Conservation (phyloP, 2,329 filamentous ascomycete species). For the Graphiopsis chlorocephala region DNA sequence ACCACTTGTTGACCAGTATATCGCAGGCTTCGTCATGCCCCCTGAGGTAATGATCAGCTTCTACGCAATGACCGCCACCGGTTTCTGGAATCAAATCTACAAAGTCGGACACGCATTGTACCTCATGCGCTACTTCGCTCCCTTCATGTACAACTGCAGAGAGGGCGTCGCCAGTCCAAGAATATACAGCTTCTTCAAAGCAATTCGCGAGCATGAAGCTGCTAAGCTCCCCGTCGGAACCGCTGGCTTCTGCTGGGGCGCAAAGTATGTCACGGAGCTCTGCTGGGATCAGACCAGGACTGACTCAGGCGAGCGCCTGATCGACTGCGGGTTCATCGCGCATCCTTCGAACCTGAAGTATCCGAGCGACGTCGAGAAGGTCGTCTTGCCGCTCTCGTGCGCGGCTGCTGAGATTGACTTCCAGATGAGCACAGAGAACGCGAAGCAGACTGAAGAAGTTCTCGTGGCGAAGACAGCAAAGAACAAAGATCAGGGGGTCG, state of each 20-base stretch:
- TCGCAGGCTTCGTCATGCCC: conserved; percentile 28
- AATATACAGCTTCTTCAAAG: conserved; percentile 29
- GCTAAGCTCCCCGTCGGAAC: conserved; percentile 32
- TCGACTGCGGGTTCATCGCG: conserved; percentile 36
- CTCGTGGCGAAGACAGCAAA: conserved; percentile 35
- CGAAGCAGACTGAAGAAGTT: conserved; percentile 33
- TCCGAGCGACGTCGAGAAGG: conserved; percentile 35
- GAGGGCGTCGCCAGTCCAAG: conserved; percentile 27
- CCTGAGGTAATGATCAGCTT: conserved; percentile 30
- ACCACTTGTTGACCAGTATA: not conserved
- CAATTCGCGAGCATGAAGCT: conserved; percentile 29
- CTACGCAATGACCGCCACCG: conserved; percentile 30
- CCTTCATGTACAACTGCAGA: conserved; percentile 28
- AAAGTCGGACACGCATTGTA: conserved; percentile 31
- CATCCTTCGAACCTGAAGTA: conserved; percentile 36
- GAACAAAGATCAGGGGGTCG: conserved; percentile 32
- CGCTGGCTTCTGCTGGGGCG: conserved; percentile 40
- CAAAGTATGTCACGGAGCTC: conserved; percentile 34
- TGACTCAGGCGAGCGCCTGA: conserved; percentile 30
- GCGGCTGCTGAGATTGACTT: conserved; percentile 32
- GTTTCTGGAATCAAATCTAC: conserved; percentile 31
- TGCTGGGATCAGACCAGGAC: conserved; percentile 32
- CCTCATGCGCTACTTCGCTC: conserved; percentile 25
- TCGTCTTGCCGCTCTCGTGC: conserved; percentile 34
- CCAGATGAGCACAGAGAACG: conserved; percentile 32